Evolutionary conservation across 306 rosid species (phyloP).

Genomic region (Boehmeria nivea): DNA sequence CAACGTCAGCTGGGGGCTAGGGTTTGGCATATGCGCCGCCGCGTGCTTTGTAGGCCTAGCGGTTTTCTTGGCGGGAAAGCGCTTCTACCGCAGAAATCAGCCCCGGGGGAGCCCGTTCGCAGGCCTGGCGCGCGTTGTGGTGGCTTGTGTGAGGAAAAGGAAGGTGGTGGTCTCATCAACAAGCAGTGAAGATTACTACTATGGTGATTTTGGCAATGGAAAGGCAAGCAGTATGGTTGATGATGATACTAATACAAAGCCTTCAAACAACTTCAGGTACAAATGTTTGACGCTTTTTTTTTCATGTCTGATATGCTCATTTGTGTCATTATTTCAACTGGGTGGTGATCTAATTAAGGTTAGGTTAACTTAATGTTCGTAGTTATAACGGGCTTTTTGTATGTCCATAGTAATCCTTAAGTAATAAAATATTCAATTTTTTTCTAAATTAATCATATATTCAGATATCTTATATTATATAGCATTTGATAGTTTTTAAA

Average conservation of each 20-base stretch:
- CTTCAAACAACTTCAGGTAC: slow-evolving; percentile 41
- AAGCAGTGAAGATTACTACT: slow-evolving; percentile 22
- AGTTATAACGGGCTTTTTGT: too few species aligned
- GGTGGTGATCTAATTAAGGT: too few species aligned
- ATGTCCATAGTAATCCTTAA: too few species aligned
- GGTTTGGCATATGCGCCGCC: slow-evolving; percentile 26
- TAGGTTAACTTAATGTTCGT: too few species aligned
- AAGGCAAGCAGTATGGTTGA: neutral
- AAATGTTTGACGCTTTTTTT: too few species aligned
- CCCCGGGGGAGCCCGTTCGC: slow-evolving; percentile 30
- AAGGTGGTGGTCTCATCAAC: slow-evolving; percentile 19
- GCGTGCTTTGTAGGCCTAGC: slow-evolving; percentile 14
- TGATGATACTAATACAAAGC: too few species aligned
- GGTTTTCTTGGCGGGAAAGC: slow-evolving; percentile 23
- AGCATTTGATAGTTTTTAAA: too few species aligned
- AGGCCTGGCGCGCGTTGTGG: slow-evolving; percentile 28
- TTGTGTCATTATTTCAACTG: too few species aligned
- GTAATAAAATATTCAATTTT: too few species aligned
- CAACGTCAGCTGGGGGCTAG: slow-evolving; percentile 33
- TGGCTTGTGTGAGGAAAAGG: slow-evolving; percentile 39
- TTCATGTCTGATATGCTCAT: too few species aligned
- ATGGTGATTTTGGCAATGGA: slow-evolving; percentile 9
- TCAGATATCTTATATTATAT: too few species aligned
- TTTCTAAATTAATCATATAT: too few species aligned
- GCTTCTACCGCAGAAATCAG: slow-evolving; percentile 25